Evolutionary conservation across 129 eudicot genomes (phyloP), one percentile per base, ranked within the genome.

Genomic region (Sambucus nigra): DNA sequence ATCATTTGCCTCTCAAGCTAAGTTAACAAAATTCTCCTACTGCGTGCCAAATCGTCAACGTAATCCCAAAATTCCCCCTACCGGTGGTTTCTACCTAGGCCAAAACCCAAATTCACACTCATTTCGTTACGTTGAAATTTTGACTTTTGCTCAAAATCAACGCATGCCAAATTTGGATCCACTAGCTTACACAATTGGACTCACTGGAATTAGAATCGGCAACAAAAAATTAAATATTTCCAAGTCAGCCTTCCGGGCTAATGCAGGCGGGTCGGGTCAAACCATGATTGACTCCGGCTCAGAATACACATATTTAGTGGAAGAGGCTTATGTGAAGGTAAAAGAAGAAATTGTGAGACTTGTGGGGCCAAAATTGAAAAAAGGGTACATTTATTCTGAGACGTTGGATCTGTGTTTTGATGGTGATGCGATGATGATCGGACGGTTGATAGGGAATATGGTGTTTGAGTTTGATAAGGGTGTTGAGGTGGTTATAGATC

Each of bases 211-310:
- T 21, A 51, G 62, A 28, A 55, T 86, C 3, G 87, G 82, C 6
- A 80, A 59, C 19, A 82, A 53, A 46, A 79, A 40, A 22, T 40
- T 86, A 27, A 66, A 70, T 38, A 76, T 86, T 48, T 15, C 80
- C 0, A 41, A 35, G 14, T 21, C 80, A 3, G 87, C 35, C 21
- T 86, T 86, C 63, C 69, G 81, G 54, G 84, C 95, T 5, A 74
- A 86, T 35, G 73, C 80, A 8, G 74, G 81, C 11, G 95, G 95
- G 7, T 73, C 84, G 21, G 88, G 95, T 19, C 95, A 86, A 72
- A 82, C 95, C 33, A 65, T 86, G 47, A 73, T 86, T 19, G 95
- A 86, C 51, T 86, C 95, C 12, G 95, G 93, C 65, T 81, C 92
- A 0, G 82, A 78, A 35, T 82, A 78, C 53, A 86, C 93, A 0